phyloP scores from a whole-genome alignment of 2,329 filamentous ascomycete genomes.

The Corniculantispora saksenae region DNA sequence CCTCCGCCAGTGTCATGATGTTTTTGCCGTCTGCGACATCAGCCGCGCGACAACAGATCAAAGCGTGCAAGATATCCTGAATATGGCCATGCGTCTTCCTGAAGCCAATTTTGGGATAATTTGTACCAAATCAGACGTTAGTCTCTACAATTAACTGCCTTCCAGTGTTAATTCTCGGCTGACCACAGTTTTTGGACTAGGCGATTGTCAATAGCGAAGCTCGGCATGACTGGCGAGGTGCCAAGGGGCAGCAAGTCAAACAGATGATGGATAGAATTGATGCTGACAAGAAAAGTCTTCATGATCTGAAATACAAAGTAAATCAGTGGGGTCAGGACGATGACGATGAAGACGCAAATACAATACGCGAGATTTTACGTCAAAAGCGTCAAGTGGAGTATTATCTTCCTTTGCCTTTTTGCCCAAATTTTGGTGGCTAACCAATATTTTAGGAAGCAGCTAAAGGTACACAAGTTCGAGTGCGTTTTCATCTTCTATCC shows the following conservation, averaged over 20 bases:
- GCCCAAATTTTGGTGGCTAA: neutral
- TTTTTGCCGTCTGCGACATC: neutral
- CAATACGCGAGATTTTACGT: neutral
- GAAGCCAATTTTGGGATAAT: neutral
- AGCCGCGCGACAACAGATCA: neutral
- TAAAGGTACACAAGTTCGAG: neutral
- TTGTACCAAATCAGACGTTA: neutral
- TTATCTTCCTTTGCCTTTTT: neutral
- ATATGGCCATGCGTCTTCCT: neutral
- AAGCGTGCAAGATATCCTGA: neutral
- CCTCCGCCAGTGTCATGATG: neutral
- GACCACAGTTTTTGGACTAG: neutral
- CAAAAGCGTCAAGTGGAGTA: neutral
- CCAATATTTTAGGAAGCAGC: neutral
- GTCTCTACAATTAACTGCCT: neutral
- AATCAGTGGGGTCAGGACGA: neutral
- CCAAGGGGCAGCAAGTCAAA: neutral
- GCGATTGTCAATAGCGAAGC: neutral
- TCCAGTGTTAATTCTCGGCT: too few relatives aligned
- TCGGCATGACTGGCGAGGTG: neutral
- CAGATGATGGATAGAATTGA: neutral
- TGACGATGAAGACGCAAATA: neutral
- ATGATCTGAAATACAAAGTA: neutral
- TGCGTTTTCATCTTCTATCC: neutral
- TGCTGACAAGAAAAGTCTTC: neutral